Base-by-base conservation (phyloP, 2,329 filamentous ascomycete genomes). In the Cryphonectria radicalis region DNA sequence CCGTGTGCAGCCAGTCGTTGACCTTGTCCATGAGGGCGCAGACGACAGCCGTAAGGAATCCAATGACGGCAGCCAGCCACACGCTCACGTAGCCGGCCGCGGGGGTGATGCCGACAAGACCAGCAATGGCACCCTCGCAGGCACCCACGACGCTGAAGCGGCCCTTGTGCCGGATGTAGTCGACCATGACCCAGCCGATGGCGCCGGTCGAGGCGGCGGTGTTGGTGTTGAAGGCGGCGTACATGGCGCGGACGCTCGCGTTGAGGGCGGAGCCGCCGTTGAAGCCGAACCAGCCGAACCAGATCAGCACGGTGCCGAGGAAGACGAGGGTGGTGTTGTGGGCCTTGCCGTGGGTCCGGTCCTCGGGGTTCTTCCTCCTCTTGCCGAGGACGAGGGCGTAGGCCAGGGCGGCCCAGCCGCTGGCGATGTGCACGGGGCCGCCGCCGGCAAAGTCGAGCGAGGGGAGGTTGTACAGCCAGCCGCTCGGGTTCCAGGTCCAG, bases 401-500 rank as follows among this genome's bases (percentile, higher is more conserved):
- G 3, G 90, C 89, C 5, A 91, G 82, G 10, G 88, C 89, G n/a
- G 85, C 82, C 81, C 88, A 91, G 3, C 90, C 89, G 1, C 84
- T 87, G 3, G 89, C 85, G 68, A 91, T 89, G 76, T 91, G 89
- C 2, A 91, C 90, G 3, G 89, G 89, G 1, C 90, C 89, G 17
- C 87, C 87, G 67, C 89, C 88, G 19, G 88, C 88, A 69, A 89
- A 90, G 76, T 91, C 89, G 72, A 88, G 83, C 0, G 86, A 84
- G 0, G 86, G 86, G 2, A 91, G 84, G 32, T 90, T 87, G 78
- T 83, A 90, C 0, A 91, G 81, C 89, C 90, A 92, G 14, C 90
- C 89, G 67, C 86, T 87, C n/a, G 85, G 76, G 75, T 91, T 91
- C 90, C 90, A 92, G 4, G 88, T 90, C 89, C 89, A 91, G 80